phyloP scores from a whole-genome alignment of 768 basidiomycete genomes.

The Boletellus ananas region DNA sequence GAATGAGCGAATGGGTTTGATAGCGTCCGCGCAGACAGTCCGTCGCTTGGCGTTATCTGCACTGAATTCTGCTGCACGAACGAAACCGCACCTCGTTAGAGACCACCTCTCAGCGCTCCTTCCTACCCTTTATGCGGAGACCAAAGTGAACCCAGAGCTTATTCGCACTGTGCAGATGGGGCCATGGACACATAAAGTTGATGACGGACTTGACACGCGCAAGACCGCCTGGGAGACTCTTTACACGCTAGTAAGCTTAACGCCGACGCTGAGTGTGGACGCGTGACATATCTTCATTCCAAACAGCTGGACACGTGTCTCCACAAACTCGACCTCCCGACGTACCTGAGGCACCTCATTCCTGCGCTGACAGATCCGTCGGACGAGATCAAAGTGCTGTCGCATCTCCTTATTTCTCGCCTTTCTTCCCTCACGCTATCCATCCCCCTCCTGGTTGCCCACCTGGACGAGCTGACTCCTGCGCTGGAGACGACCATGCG shows the following conservation, averaged over 20 bases:
- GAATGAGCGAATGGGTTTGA: neutral
- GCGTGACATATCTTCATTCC: neutral
- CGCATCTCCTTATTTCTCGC: constrained; percentile 92
- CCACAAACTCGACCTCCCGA: constrained; percentile 78
- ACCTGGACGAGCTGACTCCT: constrained; percentile 81
- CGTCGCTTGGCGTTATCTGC: constrained; percentile 86
- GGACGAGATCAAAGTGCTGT: constrained; percentile 96
- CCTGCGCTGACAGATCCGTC: constrained; percentile 83
- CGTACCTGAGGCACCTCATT: constrained; percentile 78
- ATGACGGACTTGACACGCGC: constrained; percentile 93
- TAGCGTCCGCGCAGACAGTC: constrained; percentile 59
- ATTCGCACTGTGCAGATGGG: constrained; percentile 95
- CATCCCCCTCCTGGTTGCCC: constrained; percentile 41
- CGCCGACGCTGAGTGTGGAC: neutral
- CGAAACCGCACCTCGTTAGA: constrained; percentile 88
- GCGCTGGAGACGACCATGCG: constrained; percentile 87
- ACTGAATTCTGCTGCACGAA: constrained; percentile 91
- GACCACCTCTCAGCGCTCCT: constrained; percentile 76
- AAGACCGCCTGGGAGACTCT: constrained; percentile 98
- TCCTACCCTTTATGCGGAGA: constrained; percentile 84
- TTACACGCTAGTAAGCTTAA: constrained; percentile 75
- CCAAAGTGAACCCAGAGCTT: constrained; percentile 69
- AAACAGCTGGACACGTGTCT: constrained; percentile 86
- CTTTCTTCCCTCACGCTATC: constrained; percentile 67
- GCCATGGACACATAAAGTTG: constrained; percentile 95